Percentiles rank a stretch among this genome's conserved stretches.
Conservation (phyloP, 169 alveolate species). For the Plasmodium cynomolgi region DNA sequence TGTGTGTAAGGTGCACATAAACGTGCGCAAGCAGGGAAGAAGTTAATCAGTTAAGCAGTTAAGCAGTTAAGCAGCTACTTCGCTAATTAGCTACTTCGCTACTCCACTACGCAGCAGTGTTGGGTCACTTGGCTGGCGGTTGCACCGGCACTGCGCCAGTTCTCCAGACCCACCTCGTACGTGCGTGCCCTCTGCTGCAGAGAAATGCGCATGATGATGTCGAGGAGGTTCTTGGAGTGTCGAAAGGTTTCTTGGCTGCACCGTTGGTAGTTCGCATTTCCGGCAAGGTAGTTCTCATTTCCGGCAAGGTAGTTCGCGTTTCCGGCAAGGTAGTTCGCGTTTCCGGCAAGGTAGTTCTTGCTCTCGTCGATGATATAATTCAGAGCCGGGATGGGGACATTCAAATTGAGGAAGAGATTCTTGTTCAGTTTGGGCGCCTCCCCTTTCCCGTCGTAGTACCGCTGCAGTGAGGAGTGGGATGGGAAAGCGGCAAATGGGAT, state of each 20-base stretch:
- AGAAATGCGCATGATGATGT: conserved; percentile 19
- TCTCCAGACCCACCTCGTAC: background rate
- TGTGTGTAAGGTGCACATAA: background rate
- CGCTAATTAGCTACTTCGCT: too few relatives aligned
- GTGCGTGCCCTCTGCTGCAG: background rate
- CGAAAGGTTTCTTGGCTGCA: conserved; percentile 8
- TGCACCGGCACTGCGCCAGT: background rate
- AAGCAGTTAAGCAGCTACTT: background rate
- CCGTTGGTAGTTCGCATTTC: background rate
- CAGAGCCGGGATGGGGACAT: conserved; percentile 19
- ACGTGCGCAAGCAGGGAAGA: background rate
- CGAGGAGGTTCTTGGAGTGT: conserved; percentile 19
- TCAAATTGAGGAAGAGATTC: background rate
- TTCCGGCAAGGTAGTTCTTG: background rate
- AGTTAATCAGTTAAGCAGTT: background rate
- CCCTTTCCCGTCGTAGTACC: background rate
- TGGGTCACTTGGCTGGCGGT: background rate
- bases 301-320: background rate
- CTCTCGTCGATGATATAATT: conserved; percentile 23
- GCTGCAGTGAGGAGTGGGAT: background rate
- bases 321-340: background rate
- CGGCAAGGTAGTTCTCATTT: background rate
- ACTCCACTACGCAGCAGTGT: background rate
- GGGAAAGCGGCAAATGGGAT: background rate
- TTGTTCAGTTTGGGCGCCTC: background rate